These are phyloP conservation scores for Leonotis leonurus DNA, from an alignment of 257 asterid species.

Conservation along the genomic window DNA sequence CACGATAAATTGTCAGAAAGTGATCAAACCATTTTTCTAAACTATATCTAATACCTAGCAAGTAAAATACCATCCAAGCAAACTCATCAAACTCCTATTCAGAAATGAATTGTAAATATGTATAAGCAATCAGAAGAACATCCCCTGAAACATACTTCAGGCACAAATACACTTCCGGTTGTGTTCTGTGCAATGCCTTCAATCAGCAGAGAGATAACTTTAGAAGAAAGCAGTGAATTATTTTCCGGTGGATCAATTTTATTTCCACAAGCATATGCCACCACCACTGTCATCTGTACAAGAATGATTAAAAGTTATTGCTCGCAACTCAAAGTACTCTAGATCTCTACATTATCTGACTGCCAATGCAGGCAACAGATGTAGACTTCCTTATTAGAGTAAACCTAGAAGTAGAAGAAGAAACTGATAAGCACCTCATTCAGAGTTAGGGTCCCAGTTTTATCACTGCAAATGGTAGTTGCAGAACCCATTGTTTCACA, in stretches of 20 bases:
- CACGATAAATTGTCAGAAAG: not conserved
- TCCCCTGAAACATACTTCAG: conserved; percentile 55
- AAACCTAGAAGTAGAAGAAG: conserved; percentile 7
- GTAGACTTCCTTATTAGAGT: not conserved
- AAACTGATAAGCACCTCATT: conserved; percentile 55
- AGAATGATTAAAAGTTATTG: not conserved
- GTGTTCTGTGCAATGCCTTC: conserved; percentile 88
- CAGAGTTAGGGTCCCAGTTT: conserved; percentile 92
- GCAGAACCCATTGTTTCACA: conserved; percentile 99
- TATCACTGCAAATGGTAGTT: conserved; percentile 95
- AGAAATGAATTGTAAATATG: not conserved
- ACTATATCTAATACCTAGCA: not conserved
- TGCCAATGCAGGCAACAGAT: conserved; percentile 5
- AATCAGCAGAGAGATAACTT: conserved; percentile 46
- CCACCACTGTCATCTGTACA: conserved; percentile 87
- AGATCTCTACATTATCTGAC: not conserved
- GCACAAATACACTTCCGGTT: conserved; percentile 78
- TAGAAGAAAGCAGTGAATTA: conserved; percentile 49
- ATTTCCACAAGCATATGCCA: conserved; percentile 54
- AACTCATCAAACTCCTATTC: not conserved
- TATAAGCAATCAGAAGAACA: not conserved
- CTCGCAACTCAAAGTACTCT: not conserved
- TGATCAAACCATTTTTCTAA: not conserved
- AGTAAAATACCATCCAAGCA: not conserved
- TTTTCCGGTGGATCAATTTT: conserved; percentile 58